These are phyloP conservation scores for Wickerhamomyces xylosicus DNA, from an alignment of 805 yeast genomes.

Conservation along the genomic window DNA sequence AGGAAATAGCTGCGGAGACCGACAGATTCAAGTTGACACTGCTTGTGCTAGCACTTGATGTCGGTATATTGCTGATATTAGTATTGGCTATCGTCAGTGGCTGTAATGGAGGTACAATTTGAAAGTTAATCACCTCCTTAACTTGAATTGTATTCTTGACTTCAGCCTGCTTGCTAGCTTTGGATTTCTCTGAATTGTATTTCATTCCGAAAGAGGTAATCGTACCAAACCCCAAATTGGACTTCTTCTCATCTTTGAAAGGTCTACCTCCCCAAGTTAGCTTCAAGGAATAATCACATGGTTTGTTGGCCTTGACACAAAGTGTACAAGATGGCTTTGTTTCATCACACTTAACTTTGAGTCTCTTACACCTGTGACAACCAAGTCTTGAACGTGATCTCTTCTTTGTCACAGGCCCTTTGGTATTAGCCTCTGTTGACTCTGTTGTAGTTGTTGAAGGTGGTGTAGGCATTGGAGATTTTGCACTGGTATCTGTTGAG, in stretches of 20 bases:
- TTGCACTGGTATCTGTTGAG: no score
- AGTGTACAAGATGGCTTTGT: conserved; percentile 48
- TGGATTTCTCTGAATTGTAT: conserved; percentile 3
- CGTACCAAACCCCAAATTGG: conserved; percentile 16
- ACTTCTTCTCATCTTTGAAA: conserved; percentile 30
- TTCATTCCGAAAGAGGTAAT: conserved; percentile 10
- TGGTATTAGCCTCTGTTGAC: neutral
- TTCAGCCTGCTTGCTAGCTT: neutral
- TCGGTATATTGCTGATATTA: no score
- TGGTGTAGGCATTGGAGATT: neutral
- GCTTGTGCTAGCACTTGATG: no score
- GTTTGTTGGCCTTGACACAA: conserved; percentile 35
- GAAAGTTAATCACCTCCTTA: neutral
- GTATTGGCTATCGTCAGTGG: no score
- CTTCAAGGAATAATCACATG: conserved; percentile 55
- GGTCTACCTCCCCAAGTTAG: conserved; percentile 75
- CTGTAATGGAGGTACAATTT: no score
- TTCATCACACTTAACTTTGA: conserved; percentile 66
- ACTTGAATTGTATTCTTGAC: neutral
- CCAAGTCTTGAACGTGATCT: conserved; percentile 43
- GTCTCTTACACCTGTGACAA: conserved; percentile 49
- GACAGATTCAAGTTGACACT: neutral
- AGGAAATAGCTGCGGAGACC: neutral
- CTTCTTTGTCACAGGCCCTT: conserved; percentile 8
- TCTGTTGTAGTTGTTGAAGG: neutral